Base-by-base conservation (phyloP, 495 filamentous ascomycete genomes). In the Staphylotrichum longicolle region DNA sequence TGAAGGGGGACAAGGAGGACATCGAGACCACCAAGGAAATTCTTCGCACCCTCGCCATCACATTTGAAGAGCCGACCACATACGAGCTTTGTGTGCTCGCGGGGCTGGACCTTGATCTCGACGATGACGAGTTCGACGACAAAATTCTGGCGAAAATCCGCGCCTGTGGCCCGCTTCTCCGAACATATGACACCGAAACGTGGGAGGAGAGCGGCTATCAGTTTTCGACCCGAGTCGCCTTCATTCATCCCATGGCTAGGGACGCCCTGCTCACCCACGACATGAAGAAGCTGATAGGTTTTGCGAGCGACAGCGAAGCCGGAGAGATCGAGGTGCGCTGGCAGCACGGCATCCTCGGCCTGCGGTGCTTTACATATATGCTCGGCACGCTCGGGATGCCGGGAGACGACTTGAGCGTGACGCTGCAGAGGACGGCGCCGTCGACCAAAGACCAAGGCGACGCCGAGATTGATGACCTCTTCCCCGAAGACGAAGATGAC, bases 171-270 rank as follows among this genome's bases (percentile, higher is more conserved):
- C 45, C 45, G 20, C 45, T 47, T 27, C 45, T 47, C 45, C 45
- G 45, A 47, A 47, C 45, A 4, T 47, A 47, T 20, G 45, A 47
- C 15, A 47, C 45, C 6, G 45, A 47, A 9, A 27, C 15, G n/a
- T 47, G 45, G 45, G 45, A 47, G 20, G 45, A 47, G 45, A 47
- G 45, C 45, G 45, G 45, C 45, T 47, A 47, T 47, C 45, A 47
- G 45, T 47, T 47, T 47, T 47, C 45, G n/a, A 47, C 45, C 15
- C 20, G 45, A 47, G 45, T 47, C 15, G 45, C 45, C 45, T 47
- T 47, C 45, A 47, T 47, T 20, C 45, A 47, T 14, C 45, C 45
- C 45, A 47, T 47, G 15, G 45, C 45, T 6, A 47, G 45, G 45
- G 15, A 47, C 14, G 45, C 45, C 30, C 15, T 47, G 9, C 45